Base-by-base conservation (phyloP, 2,329 filamentous ascomycete genomes). In the Aureobasidium lini region DNA sequence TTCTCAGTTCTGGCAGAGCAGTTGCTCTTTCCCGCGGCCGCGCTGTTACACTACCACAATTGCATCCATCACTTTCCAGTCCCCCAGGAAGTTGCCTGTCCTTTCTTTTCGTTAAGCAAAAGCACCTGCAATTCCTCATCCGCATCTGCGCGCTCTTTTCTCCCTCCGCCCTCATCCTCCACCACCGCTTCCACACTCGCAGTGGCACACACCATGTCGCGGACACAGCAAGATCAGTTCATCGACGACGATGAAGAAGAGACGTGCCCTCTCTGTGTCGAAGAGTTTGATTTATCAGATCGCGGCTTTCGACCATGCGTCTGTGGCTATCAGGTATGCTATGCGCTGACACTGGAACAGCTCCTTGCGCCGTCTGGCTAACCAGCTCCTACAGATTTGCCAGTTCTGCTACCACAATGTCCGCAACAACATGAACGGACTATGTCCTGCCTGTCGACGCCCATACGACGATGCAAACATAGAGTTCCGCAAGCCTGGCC, bases 391-490 rank as follows among this genome's bases (percentile, higher is more conserved):
- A 39, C 69, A 96, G 92, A 93, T 99, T 73, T 99, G 94, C 76
- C 95, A 99, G 79, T 99, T 99, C 76, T 99, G 94, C 77, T 99
- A 93, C 79, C 96, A 99, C 77, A 99, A 97, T 73, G 95, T 99
- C 73, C 95, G 95, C 77, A 95, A 89, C 68, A 96, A 96, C 68
- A 91, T 96, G 83, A 97, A 96, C 71, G 92, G 93, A 37, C 82
- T 96, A 60, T 99, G 94, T 74, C 94, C 94, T n/a, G 95, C 95
- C 66, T 99, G 94, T 73, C 85, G 94, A 75, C 84, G 94, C 72
- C 88, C 90, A 6, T 99, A 99, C 73, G 91, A 96, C 73, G 95
- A 99, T 67, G 93, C 93, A 72, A 95, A 91, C 32, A 97, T 99
- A 72, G 85, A 96, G 75, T 99, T 91, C 83, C 96, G 96, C 75